Conservation (phyloP, 345 rosid genomes). For the Populus pruinosa region DNA sequence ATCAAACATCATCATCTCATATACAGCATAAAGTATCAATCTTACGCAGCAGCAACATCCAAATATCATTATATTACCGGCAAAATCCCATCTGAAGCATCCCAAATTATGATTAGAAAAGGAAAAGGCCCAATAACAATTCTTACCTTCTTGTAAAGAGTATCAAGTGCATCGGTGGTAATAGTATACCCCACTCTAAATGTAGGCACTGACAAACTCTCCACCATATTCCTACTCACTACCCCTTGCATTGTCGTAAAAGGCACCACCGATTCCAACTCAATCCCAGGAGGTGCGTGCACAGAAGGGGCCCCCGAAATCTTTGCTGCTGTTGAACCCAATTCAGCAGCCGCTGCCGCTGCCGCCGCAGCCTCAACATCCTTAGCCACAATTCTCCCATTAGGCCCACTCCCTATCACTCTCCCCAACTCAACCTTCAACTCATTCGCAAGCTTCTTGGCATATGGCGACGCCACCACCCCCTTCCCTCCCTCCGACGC, state of each 20-base stretch:
- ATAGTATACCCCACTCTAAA: conserved; percentile 87
- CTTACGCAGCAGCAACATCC: not conserved
- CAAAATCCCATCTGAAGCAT: not conserved
- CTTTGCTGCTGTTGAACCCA: conserved; percentile 7
- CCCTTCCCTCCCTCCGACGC: conserved; percentile 91
- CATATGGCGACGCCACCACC: conserved; percentile 82
- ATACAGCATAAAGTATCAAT: not conserved
- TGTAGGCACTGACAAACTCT: conserved; percentile 80
- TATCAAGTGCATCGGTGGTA: conserved; percentile 78
- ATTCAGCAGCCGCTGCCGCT: conserved; percentile 20
- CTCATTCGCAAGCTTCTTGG: conserved; percentile 83
- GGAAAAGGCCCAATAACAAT: not conserved
- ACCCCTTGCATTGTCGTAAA: conserved; percentile 89
- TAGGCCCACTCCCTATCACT: conserved; percentile 75
- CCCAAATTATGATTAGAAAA: not conserved
- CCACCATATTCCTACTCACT: conserved; percentile 80
- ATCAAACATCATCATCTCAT: not conserved
- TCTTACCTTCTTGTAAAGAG: conserved; percentile 78
- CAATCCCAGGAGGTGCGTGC: conserved; percentile 14
- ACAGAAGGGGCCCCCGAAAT: conserved; percentile 10
- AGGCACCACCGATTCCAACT: conserved; percentile 50
- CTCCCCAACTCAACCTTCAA: conserved; percentile 67
- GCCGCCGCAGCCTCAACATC: conserved; percentile 74
- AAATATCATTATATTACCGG: not conserved
- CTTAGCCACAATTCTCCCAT: conserved; percentile 94